Percentiles rank a stretch among this genome's conserved stretches.
These are phyloP conservation scores for Mycena filopes DNA, from an alignment of 768 basidiomycete genomes.

Conservation along the genomic window DNA sequence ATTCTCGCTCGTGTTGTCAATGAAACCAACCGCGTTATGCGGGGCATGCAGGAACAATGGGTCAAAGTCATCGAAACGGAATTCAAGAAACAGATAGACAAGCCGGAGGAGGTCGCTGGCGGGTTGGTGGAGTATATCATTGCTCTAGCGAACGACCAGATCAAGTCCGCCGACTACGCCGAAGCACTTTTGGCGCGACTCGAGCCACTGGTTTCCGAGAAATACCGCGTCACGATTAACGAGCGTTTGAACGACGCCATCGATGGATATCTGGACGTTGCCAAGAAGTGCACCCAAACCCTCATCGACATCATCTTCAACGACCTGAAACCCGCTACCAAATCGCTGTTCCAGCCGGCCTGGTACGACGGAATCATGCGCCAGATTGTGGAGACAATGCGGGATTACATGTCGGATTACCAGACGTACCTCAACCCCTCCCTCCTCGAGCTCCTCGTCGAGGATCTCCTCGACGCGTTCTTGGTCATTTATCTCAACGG, in stretches of 20 bases:
- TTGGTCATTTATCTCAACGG: constrained; percentile 91
- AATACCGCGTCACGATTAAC: constrained; percentile 85
- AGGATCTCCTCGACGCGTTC: constrained; percentile 92
- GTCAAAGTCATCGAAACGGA: constrained; percentile 83
- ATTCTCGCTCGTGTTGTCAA: constrained; percentile 92
- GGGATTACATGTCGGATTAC: constrained; percentile 97
- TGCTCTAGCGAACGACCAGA: constrained; percentile 96
- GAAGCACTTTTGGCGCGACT: constrained; percentile 87
- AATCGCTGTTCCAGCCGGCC: constrained; percentile 79
- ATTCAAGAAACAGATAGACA: constrained; percentile 87
- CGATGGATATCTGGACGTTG: constrained; percentile 97
- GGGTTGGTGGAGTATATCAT: constrained; percentile 97
- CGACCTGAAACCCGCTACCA: constrained; percentile 89
- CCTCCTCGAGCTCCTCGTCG: constrained; percentile 90
- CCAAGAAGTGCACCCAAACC: constrained; percentile 95
- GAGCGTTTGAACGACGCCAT: constrained; percentile 95
- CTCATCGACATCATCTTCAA: constrained; percentile 96
- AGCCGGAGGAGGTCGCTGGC: constrained; percentile 86
- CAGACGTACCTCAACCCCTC: constrained; percentile 91
- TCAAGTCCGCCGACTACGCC: constrained; percentile 94
- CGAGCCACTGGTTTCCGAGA: constrained; percentile 92
- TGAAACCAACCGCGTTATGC: constrained; percentile 92
- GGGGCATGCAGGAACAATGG: constrained; percentile 89
- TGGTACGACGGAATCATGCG: constrained; percentile 94
- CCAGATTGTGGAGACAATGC: constrained; percentile 94